phyloP scores from a whole-genome alignment of 495 filamentous ascomycete genomes.

The Tirmania nivea region DNA sequence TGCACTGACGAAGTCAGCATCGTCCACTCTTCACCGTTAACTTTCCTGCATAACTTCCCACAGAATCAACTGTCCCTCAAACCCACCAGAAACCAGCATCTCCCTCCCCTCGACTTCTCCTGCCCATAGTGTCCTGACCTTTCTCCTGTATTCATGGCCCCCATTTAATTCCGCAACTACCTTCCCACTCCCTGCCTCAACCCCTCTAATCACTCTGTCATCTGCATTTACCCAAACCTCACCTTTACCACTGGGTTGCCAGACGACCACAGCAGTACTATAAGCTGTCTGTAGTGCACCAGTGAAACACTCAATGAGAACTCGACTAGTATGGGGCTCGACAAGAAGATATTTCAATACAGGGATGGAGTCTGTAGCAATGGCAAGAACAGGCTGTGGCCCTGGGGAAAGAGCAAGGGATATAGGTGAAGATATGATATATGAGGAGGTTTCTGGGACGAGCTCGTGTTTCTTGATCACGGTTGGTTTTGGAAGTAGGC shows the following conservation, averaged over 20 bases:
- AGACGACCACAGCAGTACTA: slow-evolving; percentile 41
- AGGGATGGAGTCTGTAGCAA: no score
- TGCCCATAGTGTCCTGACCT: slow-evolving; percentile 44
- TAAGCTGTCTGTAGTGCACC: slow-evolving; percentile 46
- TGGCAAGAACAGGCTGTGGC: slow-evolving; percentile 32
- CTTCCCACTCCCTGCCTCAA: slow-evolving; percentile 41
- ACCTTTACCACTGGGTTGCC: slow-evolving; percentile 37
- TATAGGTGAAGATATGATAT: slow-evolving; percentile 41
- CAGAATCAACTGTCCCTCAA: slow-evolving; percentile 40
- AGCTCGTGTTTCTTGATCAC: slow-evolving; percentile 38
- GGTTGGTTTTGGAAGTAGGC: slow-evolving; percentile 21
- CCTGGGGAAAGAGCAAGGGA: slow-evolving; percentile 33
- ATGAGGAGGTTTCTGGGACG: slow-evolving; percentile 36
- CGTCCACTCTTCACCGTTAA: no score
- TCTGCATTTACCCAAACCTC: slow-evolving; percentile 51
- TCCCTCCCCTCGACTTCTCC: slow-evolving; percentile 31
- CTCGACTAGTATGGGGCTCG: slow-evolving; percentile 37
- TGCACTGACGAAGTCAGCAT: no score
- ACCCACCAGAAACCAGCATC: slow-evolving; percentile 44
- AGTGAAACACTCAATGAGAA: slow-evolving; percentile 36
- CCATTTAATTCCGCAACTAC: slow-evolving; percentile 28
- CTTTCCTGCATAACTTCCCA: no score
- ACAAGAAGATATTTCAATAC: slow-evolving; percentile 44
- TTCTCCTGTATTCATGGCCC: slow-evolving; percentile 10
- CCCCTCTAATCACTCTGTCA: slow-evolving; percentile 41